Conservation (phyloP, 2,329 filamentous ascomycete genomes). For the Claviceps paspali region DNA sequence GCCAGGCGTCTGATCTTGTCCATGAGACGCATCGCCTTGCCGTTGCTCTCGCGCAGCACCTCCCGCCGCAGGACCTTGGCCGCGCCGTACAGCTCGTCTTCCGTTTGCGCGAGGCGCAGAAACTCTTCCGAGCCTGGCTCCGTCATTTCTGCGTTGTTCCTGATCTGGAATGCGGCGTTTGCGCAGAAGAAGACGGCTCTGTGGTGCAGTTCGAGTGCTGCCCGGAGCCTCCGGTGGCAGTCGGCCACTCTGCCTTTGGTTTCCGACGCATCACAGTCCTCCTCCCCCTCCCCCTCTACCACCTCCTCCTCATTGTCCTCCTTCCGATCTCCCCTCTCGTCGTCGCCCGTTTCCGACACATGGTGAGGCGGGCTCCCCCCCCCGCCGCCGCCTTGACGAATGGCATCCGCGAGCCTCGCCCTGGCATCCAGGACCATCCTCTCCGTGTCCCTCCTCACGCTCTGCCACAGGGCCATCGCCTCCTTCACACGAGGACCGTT, state of each 20-base stretch:
- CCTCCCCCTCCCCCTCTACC: not conserved
- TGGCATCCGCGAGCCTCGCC: constrained; percentile 39
- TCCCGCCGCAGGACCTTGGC: constrained; percentile 69
- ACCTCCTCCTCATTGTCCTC: constrained; percentile 14
- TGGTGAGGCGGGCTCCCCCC: no score
- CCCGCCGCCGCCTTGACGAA: constrained; percentile 15
- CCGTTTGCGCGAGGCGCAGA: constrained; percentile 48
- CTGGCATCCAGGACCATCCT: constrained; percentile 48
- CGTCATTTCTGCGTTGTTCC: constrained; percentile 50
- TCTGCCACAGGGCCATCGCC: constrained; percentile 56
- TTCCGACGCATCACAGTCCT: constrained; percentile 18
- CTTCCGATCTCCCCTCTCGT: no score
- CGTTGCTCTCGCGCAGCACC: constrained; percentile 44
- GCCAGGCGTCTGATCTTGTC: constrained; percentile 39
- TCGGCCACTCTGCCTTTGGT: constrained; percentile 33
- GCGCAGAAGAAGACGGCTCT: constrained; percentile 72
- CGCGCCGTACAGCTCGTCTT: constrained; percentile 57
- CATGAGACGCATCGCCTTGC: constrained; percentile 38
- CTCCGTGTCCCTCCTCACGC: constrained; percentile 33
- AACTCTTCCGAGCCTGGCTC: constrained; percentile 53
- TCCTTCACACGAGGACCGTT: constrained; percentile 53
- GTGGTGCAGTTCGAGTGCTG: constrained; percentile 65
- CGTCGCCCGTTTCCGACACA: no score
- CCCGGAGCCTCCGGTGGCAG: constrained; percentile 49
- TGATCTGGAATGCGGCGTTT: constrained; percentile 73